phyloP scores from a whole-genome alignment of 2,329 filamentous ascomycete genomes.

The Neoscytalidium dimidiatum region DNA sequence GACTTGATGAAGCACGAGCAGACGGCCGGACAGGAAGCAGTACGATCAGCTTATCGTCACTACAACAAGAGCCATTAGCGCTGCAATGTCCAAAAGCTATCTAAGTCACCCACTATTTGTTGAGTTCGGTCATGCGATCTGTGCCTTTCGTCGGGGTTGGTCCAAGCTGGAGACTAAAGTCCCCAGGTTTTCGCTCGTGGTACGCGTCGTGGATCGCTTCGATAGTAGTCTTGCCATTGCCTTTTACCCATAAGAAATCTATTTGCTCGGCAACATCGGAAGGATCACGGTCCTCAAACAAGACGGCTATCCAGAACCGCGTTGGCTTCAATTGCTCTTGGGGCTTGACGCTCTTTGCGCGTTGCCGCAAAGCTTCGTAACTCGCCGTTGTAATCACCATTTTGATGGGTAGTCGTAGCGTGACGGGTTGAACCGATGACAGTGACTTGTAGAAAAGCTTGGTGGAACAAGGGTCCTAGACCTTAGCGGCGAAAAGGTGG shows the following conservation, averaged over 20 bases:
- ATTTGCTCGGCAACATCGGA: slow-evolving; percentile 22
- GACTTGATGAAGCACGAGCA: not conserved
- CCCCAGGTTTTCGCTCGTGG: slow-evolving; percentile 12
- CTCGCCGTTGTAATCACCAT: not conserved
- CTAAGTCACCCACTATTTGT: not conserved
- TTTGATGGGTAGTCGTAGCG: not conserved
- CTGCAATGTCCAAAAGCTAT: not conserved
- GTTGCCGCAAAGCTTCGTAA: not conserved
- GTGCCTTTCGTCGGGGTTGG: not conserved
- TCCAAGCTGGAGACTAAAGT: slow-evolving; percentile 26
- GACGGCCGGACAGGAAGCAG: not conserved
- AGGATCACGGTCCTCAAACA: slow-evolving; percentile 26
- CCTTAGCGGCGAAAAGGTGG: not conserved
- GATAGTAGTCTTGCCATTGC: slow-evolving; percentile 23
- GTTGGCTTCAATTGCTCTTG: slow-evolving; percentile 25
- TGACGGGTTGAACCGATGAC: not conserved
- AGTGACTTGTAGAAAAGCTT: not conserved
- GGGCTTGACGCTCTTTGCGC: slow-evolving; percentile 25
- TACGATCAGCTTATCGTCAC: not conserved
- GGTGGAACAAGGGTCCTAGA: not conserved
- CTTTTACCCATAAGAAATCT: slow-evolving; percentile 41
- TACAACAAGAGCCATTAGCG: slow-evolving; percentile 19
- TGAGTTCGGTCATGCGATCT: not conserved
- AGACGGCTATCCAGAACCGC: slow-evolving; percentile 38
- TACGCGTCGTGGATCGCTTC: slow-evolving; percentile 26